Base-by-base conservation (phyloP, 2,329 filamentous ascomycete genomes). In the Talaromyces sp. region DNA sequence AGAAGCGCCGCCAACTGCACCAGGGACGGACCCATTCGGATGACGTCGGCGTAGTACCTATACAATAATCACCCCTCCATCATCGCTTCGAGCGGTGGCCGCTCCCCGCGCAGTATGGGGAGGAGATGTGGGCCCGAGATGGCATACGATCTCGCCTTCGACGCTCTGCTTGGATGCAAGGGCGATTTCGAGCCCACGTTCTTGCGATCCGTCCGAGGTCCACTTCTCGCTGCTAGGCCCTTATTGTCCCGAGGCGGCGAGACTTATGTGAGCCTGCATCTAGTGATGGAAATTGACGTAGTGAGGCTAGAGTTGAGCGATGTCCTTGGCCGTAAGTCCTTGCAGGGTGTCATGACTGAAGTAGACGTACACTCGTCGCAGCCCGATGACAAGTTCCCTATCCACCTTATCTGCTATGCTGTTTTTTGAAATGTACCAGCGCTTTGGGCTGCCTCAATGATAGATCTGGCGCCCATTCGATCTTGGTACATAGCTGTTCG, bases 11-110 rank as follows among this genome's bases (percentile, higher is more conserved):
- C 10, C 4, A 44, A 44, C 40, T 44, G 40, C n/a, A 4, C 10
- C 8, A 73, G 58, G 36, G 70, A 3, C 18, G 14, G 23, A 4
- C 51, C 30, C 51, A 53, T 53, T 3, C 51, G 12, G 40, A 44
- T 5, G 23, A 14, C 51, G n/a, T 53, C n/a, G 23, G 51, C 30
- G 12, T 81, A 79, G 56, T 75, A 73, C 2, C 68, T 56, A 12
- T 71, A 65, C 6, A 80, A 64, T 36, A 78, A 63, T 4, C 71
- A 67, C 14, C 78, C 68, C 33, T 71, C 65, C 42, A 67, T 68
- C 60, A 81, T 64, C 47, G 73, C 68, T 59, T 79, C 78, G 6
- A 79, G 68, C 61, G 77, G 73, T 4, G 40, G 4, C 10, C 40
- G 40, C 40, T 44, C 40, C 3, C 40, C 40, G n/a, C 69, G 66